Base-by-base conservation (phyloP, 345 rosid genomes). In the Psidium guajava region DNA sequence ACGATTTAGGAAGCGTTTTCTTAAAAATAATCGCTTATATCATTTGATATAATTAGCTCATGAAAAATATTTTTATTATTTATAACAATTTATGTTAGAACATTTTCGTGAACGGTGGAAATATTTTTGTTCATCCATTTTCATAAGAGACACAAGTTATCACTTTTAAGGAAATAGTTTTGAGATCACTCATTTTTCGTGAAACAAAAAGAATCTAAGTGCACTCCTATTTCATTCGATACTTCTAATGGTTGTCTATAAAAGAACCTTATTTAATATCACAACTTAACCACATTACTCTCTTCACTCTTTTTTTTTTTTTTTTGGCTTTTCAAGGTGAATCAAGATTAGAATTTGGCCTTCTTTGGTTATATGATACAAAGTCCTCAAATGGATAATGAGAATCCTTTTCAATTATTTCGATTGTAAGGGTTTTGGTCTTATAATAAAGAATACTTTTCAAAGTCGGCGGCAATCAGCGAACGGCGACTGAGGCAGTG, bases 41-140 rank as follows among this genome's bases (percentile, higher is more conserved):
- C 15, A 0, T 7, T 59, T 59, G 73, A n/a, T 13, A 59, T 27
- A n/a, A 13, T 6, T 27, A n/a, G 4, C 14, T 18, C 1, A 27
- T 6, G 16, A 3, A 4, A 52, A 52, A 52, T 52, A 12, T 61
- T 61, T 27, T 8, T 1, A 61, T 61, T 13, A 27, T 27, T 13
- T 14, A 59, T 59, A 59, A 61, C 32, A 58, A 58, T 58, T 27
- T 12, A 58, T 58, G 8, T 11, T 28, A n/a, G 13, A 27, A 27
- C 14, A 59, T n/a, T 59, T 59, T n/a, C 0, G 0, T 28, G 5
- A 7, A 27, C 16, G 16, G 27, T 27, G n/a, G 2, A 58, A 58
- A 27, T 27, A 59, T 27, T 13, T 61, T 61, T 61, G 1, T 61
- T 61, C 1, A 16, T 61, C 28, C 1, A 61, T 61, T 61, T 61